phyloP scores from a whole-genome alignment of 805 yeast species.

The Saturnispora ahearnii region DNA sequence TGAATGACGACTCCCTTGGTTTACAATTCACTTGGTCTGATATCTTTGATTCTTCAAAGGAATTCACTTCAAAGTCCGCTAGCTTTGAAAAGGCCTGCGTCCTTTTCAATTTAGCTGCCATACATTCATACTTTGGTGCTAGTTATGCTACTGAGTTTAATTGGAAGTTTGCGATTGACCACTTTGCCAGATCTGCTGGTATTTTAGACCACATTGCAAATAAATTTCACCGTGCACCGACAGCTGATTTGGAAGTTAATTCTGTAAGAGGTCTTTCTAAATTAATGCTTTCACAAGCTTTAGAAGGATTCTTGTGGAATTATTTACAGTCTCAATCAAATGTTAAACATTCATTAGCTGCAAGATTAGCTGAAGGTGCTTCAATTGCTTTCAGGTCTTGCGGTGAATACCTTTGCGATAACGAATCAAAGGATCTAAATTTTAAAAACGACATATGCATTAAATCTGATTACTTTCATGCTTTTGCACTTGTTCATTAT shows the following conservation, averaged over 20 bases:
- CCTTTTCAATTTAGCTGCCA: conserved; percentile 67
- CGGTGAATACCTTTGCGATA: conserved; percentile 33
- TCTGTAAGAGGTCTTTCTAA: conserved; percentile 55
- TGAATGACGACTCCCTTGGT: conserved; percentile 17
- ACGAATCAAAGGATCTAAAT: conserved; percentile 22
- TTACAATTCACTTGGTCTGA: conserved; percentile 75
- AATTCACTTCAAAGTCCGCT: conserved; percentile 51
- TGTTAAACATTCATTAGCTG: conserved; percentile 57
- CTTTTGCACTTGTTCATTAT: conserved; percentile 53
- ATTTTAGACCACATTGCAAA: conserved; percentile 62
- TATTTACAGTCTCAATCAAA: conserved; percentile 37
- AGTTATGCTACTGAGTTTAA: conserved; percentile 28
- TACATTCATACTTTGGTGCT: conserved; percentile 44
- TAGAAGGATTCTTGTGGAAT: conserved; percentile 68
- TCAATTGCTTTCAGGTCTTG: conserved; percentile 47
- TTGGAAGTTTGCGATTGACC: conserved; percentile 49
- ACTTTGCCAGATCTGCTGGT: conserved; percentile 72
- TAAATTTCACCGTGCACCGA: conserved; percentile 84
- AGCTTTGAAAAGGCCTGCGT: conserved; percentile 87
- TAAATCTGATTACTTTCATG: conserved; percentile 46
- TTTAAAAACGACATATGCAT: conserved; percentile 48
- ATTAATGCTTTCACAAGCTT: conserved; percentile 79
- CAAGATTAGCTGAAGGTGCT: conserved; percentile 65
- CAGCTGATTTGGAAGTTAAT: conserved; percentile 62
- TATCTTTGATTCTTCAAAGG: conserved; percentile 40